Base-by-base conservation (phyloP, 2,329 filamentous ascomycete genomes). In the Trichoderma asperellum region DNA sequence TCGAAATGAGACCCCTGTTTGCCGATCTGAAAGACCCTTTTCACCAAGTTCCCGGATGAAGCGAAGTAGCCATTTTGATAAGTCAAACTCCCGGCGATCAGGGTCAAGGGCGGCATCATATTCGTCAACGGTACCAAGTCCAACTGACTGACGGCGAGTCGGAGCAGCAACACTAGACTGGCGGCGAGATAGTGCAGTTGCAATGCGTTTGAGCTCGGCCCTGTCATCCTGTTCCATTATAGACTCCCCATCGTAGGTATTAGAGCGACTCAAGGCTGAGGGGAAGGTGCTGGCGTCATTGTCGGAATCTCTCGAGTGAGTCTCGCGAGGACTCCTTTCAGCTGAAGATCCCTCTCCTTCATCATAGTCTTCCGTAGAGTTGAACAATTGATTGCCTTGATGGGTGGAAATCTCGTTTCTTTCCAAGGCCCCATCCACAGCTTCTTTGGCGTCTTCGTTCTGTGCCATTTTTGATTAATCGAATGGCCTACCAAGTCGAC, bases 1-100 rank as follows among this genome's bases (percentile, higher is more conserved):
- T 70, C 87, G 87, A 79, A 88, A 92, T 0, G 86, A 85, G 7
- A 92, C 82, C 4, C 89, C 89, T 0, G 89, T 85, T 7, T 81
- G 81, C 72, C 81, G 85, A 71, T 81, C 79, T 69, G 82, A 83
- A 57, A 89, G 80, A 0, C 87, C 86, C 69, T 90, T 86, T 21
- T 83, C 83, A 43, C 87, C 83, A 43, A 89, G 77, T 37, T 80
- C 76, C 0, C 73, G 69, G 7, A 83, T 76, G 69, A 83, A 80
- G 43, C 75, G 72, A 47, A 76, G 77, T 1, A 83, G 73, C 83
- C 82, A 85, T 70, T 79, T 81, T 8, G 77, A 71, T 14, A 83
- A 73, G 64, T 83, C 81, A 58, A 85, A 85, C 24, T 76, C 72
- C 18, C 75, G 73, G 71, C 77, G 79, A 1, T 76, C 71, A 0